Evolutionary conservation across 2,329 filamentous ascomycete species (phyloP), one percentile per base, ranked within the genome.

Genomic region (Colletotrichum sp.): DNA sequence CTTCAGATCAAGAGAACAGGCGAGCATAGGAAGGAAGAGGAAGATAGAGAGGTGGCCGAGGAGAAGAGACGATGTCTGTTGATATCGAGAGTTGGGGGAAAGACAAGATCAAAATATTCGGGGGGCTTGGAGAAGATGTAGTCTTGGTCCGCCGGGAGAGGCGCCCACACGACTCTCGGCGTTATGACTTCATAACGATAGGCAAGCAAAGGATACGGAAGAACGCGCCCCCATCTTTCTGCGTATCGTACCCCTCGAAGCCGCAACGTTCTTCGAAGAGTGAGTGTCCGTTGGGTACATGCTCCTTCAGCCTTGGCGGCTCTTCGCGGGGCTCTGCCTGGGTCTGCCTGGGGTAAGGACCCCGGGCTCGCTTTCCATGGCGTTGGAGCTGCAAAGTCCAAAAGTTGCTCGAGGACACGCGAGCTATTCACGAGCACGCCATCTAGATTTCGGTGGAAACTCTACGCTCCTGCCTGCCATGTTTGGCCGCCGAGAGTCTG

Each of bases 121-220:
- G 65, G 69, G 74, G 60, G 52, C 30, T 68, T 75, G 59, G 76
- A 72, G 55, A 67, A 77, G 74, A 75, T 75, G 76, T 73, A 78
- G 74, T 66, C 66, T 52, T 59, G 64, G 62, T 26, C n/a, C 21
- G n/a, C 30, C 59, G 28, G 57, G n/a, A 60, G 39, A 72, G n/a
- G 26, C 36, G 24, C 28, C 16, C 24, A 66, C 24, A 66, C 49
- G 59, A 49, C 57, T 55, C 75, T 75, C 52, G 75, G 71, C 75
- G 65, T 71, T 77, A 77, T 78, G 77, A 77, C 75, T 78, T 78
- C 77, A 78, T 78, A 68, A 28, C 39, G 36, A 76, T 57, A 68
- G 62, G 32, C 71, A 21, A 66, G 65, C 30, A 76, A 63, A 55
- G 15, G 62, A 60, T 57, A 32, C 10, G 36, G 26, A 15, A 15